Evolutionary conservation across 2,329 filamentous ascomycete genomes (phyloP), one percentile per base, ranked within the genome.

Genomic region (Cadophora sp.): DNA sequence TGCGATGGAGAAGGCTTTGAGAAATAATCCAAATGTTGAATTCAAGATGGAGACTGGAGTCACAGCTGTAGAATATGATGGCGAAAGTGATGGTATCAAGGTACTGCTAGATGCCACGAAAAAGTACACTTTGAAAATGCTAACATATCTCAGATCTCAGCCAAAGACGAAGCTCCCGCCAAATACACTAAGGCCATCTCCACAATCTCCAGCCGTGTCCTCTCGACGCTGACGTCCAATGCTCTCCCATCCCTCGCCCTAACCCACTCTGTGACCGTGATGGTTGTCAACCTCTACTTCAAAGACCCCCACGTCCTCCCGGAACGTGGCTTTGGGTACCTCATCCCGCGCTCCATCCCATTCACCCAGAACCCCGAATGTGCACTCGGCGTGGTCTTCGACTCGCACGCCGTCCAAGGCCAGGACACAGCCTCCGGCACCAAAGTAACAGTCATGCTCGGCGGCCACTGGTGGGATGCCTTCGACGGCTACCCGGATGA

Each of bases 241-340:
- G 43, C 39, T 70, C 75, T 89, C 6, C 82, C 83, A 5, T 77
- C 82, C 39, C 82, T 91, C 13, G 76, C 78, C 20, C 76, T 84
- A 51, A 85, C 87, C 18, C 84, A 87, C 62, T 87, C 90, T 43
- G 91, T 95, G 36, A 94, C 90, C 39, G 94, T 97, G 72, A 94
- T 94, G 89, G 92, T 94, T 2, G 91, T 99, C 68, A 97, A 97
- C 80, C 83, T 99, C 58, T 97, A 91, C 84, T 99, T 91, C 78
- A 82, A 84, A 1, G 83, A 87, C 51, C 84, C 89, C 7, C 76
- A 86, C 66, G 80, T 97, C 43, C 83, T 92, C 59, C 68, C 73
- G 2, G 86, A 87, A 16, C 82, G 88, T 36, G 96, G 94, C 20
- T 96, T 98, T 76, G 96, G 96, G 71, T 98, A 98, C 79, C 87